Evolutionary conservation across 2,329 filamentous ascomycete species (phyloP).

Genomic region (Gyromitra esculenta): DNA sequence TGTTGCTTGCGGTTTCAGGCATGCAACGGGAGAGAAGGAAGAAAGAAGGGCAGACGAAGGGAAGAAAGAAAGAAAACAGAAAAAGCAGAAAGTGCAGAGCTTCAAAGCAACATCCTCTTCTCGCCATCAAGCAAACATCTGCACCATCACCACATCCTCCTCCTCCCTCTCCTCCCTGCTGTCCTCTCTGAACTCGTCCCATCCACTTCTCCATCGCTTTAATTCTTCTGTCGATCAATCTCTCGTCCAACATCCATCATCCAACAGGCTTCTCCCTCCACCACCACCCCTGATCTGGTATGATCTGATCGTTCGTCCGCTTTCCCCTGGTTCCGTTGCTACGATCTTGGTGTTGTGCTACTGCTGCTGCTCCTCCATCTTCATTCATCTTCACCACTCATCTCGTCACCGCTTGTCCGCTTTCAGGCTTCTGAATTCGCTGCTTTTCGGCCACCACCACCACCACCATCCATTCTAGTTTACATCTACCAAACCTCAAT

Average conservation of each 20-base stretch:
- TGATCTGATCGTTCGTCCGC: slow-evolving; percentile 42
- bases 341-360: slow-evolving; percentile 35
- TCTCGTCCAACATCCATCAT: slow-evolving; percentile 4
- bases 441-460: slow-evolving; percentile 20
- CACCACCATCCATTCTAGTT: slow-evolving; percentile 6
- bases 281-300: slow-evolving; percentile 40
- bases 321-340: slow-evolving; percentile 32
- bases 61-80: slow-evolving; percentile 27
- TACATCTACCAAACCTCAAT: slow-evolving; percentile 27
- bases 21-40: slow-evolving; percentile 9
- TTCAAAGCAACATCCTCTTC: slow-evolving; percentile 30
- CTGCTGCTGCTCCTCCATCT: slow-evolving; percentile 37
- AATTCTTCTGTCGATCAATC: slow-evolving; percentile 11
- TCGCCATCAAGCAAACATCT: slow-evolving; percentile 6
- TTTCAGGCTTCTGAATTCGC: not conserved
- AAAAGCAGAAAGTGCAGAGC: slow-evolving; percentile 27
- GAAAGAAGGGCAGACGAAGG: not conserved
- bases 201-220: not conserved
- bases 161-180: slow-evolving; percentile 5
- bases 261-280: slow-evolving; percentile 14
- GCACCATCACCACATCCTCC: slow-evolving; percentile 8
- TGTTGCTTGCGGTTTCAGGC: slow-evolving; percentile 21
- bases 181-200: not conserved
- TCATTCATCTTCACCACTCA: slow-evolving; percentile 35
- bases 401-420: slow-evolving; percentile 20